Evolutionary conservation across 2,329 filamentous ascomycete species (phyloP).

Genomic region (Penicillium rolfsii): DNA sequence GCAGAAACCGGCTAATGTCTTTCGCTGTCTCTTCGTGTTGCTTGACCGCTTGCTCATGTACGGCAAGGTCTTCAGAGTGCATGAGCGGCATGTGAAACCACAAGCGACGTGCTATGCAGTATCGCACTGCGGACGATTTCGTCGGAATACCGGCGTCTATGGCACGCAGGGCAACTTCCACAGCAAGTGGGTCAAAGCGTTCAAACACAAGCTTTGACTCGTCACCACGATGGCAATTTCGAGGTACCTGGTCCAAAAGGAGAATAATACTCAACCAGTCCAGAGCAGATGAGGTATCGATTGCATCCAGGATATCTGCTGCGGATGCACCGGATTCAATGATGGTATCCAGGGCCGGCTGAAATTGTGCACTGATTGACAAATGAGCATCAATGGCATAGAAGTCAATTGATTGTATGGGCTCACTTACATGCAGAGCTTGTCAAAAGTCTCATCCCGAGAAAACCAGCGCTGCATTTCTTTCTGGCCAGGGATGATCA

Average conservation of each 20-base stretch:
- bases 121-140: constrained; percentile 36
- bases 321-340: constrained; percentile 20
- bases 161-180: constrained; percentile 48
- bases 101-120: constrained; percentile 45
- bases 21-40: constrained; percentile 21
- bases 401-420: neutral
- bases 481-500: constrained; percentile 22
- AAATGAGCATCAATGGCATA: neutral
- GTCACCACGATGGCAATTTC: constrained; percentile 62
- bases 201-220: constrained; percentile 54
- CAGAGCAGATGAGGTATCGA: constrained; percentile 19
- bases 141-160: constrained; percentile 39
- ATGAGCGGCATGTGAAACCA: constrained; percentile 66
- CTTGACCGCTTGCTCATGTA: constrained; percentile 25
- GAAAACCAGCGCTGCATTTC: constrained; percentile 30
- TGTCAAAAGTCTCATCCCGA: constrained; percentile 24
- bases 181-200: constrained; percentile 60
- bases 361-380: constrained; percentile 22
- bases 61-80: constrained; percentile 51
- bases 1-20: constrained; percentile 24
- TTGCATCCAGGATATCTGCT: constrained; percentile 20
- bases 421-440: constrained; percentile 24
- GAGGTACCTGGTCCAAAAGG: constrained; percentile 65
- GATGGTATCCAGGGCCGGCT: constrained; percentile 25
- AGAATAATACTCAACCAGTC: constrained; percentile 55